These are phyloP conservation scores for Pyricularia sp. DNA, from an alignment of 2,329 filamentous ascomycete genomes.

Conservation along the genomic window DNA sequence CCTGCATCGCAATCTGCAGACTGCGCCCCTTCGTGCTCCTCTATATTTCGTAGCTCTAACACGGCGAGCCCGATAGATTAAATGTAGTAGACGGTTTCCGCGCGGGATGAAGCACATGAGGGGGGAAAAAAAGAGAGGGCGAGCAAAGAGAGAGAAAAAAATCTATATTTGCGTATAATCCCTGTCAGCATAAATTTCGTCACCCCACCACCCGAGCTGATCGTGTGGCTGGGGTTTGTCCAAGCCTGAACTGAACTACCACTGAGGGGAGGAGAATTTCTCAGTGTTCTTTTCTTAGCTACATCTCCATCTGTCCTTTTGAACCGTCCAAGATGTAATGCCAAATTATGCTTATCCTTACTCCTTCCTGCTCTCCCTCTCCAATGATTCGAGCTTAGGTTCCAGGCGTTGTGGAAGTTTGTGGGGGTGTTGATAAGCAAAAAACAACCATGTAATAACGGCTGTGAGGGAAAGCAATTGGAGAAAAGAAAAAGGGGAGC, in stretches of 20 bases:
- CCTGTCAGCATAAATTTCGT: neutral
- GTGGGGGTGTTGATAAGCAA: neutral
- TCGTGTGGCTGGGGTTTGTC: neutral
- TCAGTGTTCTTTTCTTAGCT: neutral
- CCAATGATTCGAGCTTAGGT: neutral
- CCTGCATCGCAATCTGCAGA: too few relatives aligned
- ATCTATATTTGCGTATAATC: neutral
- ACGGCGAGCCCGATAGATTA: too few relatives aligned
- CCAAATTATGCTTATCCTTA: neutral
- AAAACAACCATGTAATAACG: neutral
- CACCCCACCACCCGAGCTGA: neutral
- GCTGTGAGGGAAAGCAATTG: neutral
- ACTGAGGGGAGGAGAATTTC: too few relatives aligned
- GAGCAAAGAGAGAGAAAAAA: neutral
- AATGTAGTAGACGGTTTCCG: too few relatives aligned
- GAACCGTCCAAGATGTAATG: neutral
- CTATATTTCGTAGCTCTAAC: too few relatives aligned
- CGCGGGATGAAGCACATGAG: neutral
- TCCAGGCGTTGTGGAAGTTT: neutral
- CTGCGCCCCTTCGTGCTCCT: too few relatives aligned
- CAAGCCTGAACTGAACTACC: too few relatives aligned
- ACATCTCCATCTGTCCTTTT: neutral
- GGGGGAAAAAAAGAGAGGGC: neutral
- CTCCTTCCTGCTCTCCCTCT: neutral
- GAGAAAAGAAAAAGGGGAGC: neutral